Evolutionary conservation across 495 filamentous ascomycete species (phyloP), one percentile per base, ranked within the genome.

Genomic region (Tuber magnatum): DNA sequence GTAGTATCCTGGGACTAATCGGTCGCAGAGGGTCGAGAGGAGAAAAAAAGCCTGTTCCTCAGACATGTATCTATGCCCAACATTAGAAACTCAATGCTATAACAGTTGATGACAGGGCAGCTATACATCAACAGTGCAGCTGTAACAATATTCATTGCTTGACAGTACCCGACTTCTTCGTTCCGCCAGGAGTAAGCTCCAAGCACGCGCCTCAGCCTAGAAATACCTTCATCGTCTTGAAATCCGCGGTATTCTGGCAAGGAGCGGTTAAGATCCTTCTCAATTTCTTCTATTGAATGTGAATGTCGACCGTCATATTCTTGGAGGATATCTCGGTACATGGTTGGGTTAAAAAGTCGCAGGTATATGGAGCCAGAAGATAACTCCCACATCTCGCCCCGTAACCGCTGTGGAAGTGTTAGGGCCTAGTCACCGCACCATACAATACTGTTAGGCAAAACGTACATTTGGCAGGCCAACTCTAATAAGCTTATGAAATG

Each of bases 81-180:
- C 43, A 65, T 80, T 41, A 76, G 56, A 65, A 65, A 35, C 28
- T 16, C 4, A 6, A 70, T 32, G 10, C 56, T 32, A 46, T 46
- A 68, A 43, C 68, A 81, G 69, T 38, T 24, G 14, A 39, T n/a
- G 24, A 32, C 7, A 35, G 51, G 75, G 39, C 48, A 18, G n/a
- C 82, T 87, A 68, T 85, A 92, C 86, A 99, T 99, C 51, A 99
- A 87, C 72, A 99, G 83, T 14, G 95, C 95, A 28, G 95, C 95
- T 10, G 97, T 94, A 28, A 99, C 95, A 76, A 99, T 99, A 82
- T 99, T 99, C 95, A 99, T 99, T 38, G 95, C 95, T 83, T 99
- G 95, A 83, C 95, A 99, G 83, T 99, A 99, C 40, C 95, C 95
- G 56, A 99, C 94, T 76, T 97, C 92, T 69, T 92, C 89, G 81